Percentiles rank a stretch among this genome's conserved stretches.
Conservation (phyloP, 1,284 basidiomycete genomes). For the Moesziomyces antarcticus region DNA sequence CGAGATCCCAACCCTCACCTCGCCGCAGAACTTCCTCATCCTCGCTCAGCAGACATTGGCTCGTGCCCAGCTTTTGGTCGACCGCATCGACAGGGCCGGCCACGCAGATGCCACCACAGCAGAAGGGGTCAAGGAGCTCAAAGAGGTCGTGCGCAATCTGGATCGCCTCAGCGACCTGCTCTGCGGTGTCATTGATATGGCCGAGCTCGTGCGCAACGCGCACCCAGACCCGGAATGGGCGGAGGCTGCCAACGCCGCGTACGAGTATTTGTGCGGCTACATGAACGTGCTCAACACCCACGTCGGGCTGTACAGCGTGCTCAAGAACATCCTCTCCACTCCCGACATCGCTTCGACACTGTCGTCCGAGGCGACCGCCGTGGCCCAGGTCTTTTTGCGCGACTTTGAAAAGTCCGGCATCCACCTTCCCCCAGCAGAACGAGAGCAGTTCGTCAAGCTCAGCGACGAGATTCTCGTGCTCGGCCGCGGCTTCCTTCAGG, state of each 20-base stretch:
- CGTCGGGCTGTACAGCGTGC: conserved; percentile 79
- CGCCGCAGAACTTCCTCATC: conserved; percentile 50
- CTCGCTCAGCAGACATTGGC: conserved; percentile 60
- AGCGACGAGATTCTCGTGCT: conserved; percentile 92
- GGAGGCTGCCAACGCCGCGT: conserved; percentile 83
- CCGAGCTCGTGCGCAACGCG: conserved; percentile 90
- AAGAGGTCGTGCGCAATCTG: conserved; percentile 69
- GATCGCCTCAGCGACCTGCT: conserved; percentile 94
- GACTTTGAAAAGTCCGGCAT: conserved; percentile 99
- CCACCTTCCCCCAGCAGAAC: conserved; percentile 80
- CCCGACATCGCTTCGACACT: conserved; percentile 61
- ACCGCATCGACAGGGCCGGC: conserved; percentile 57
- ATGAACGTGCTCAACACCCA: conserved; percentile 98
- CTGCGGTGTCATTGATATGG: conserved; percentile 95
- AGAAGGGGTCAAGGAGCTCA: conserved; percentile 44
- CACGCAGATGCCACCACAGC: conserved; percentile 16
- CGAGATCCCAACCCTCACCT: conserved; percentile 52
- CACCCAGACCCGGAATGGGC: conserved; percentile 89
- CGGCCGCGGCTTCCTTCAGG: conserved; percentile 83
- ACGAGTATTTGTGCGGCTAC: conserved; percentile 91
- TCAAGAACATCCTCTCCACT: conserved; percentile 68
- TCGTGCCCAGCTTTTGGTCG: conserved; percentile 63
- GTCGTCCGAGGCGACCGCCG: conserved; percentile 70
- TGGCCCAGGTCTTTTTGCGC: conserved; percentile 90
- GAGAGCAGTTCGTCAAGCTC: conserved; percentile 85